Evolutionary conservation across 306 rosid species (phyloP).

Genomic region (Corylus heterophylla): DNA sequence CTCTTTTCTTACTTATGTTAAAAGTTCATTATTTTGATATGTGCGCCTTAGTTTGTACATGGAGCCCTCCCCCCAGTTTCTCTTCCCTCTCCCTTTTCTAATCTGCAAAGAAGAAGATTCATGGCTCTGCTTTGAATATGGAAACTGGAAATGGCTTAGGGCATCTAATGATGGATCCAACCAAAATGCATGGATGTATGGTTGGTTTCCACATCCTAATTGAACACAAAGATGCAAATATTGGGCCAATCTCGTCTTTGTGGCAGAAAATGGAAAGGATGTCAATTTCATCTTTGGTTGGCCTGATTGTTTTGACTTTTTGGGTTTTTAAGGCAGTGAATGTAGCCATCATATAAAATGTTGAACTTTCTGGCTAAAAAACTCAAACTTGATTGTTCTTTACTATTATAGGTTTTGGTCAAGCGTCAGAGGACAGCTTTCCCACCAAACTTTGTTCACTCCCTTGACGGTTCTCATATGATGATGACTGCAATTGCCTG

Average conservation of each 20-base stretch:
- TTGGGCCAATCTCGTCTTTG: not conserved
- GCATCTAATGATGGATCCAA: not conserved
- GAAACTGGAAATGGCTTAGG: not conserved
- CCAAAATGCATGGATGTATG: not conserved
- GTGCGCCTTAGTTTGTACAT: not conserved
- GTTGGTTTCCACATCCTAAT: not conserved
- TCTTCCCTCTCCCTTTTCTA: not conserved
- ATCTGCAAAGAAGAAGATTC: not conserved
- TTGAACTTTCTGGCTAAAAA: not conserved
- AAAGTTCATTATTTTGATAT: not conserved
- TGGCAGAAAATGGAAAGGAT: not conserved
- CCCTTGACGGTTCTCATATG: slow-evolving; percentile 98
- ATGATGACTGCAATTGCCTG: slow-evolving; percentile 99
- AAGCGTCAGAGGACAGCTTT: slow-evolving; percentile 86
- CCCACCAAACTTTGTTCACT: slow-evolving; percentile 97
- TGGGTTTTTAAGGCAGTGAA: not conserved
- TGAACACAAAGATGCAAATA: not conserved
- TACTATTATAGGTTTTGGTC: slow-evolving; percentile 59
- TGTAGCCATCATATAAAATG: not conserved
- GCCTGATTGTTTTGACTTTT: not conserved
- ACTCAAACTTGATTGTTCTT: slow-evolving; percentile 6
- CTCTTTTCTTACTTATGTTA: not conserved
- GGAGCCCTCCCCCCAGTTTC: not conserved
- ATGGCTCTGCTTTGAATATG: not conserved
- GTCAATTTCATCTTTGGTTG: not conserved